Conservation (phyloP, 164 flowering plant species). For the Magnolia changhungtana region DNA sequence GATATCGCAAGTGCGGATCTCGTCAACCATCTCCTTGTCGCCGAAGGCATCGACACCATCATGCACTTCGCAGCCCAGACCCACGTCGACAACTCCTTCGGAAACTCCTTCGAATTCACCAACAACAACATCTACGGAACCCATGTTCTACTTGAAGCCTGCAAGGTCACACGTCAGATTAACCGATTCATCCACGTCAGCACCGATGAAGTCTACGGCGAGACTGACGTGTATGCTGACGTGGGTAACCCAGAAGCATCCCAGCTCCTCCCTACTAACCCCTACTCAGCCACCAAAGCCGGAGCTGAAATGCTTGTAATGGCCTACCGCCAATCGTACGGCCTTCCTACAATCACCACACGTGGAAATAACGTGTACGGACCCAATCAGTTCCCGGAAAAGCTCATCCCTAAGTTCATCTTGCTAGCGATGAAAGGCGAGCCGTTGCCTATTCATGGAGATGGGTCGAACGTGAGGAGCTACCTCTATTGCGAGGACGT, state of each 20-base stretch:
- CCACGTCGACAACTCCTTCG: slow-evolving; percentile 28
- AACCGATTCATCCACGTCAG: slow-evolving; percentile 28
- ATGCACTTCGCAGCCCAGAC: slow-evolving; percentile 34
- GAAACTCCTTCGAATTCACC: slow-evolving; percentile 30
- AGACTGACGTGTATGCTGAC: slow-evolving; percentile 16
- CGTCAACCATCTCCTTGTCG: slow-evolving; percentile 22
- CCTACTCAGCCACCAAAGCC: slow-evolving; percentile 28
- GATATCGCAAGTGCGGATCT: slow-evolving; percentile 26
- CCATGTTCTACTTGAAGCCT: slow-evolving; percentile 27
- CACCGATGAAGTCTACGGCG: slow-evolving; percentile 29
- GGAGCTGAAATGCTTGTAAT: slow-evolving; percentile 32
- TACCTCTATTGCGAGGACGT: slow-evolving; percentile 26
- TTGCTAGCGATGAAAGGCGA: slow-evolving; percentile 26
- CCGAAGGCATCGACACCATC: slow-evolving; percentile 25
- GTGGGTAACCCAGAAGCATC: slow-evolving; percentile 27
- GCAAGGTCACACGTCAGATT: slow-evolving; percentile 24
- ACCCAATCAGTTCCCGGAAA: slow-evolving; percentile 29
- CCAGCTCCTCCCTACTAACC: slow-evolving; percentile 32
- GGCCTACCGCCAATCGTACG: slow-evolving; percentile 25
- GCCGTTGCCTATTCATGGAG: slow-evolving; percentile 27
- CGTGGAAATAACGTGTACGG: slow-evolving; percentile 32
- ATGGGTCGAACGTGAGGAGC: slow-evolving; percentile 28
- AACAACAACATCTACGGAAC: slow-evolving; percentile 27
- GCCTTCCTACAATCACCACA: slow-evolving; percentile 22
- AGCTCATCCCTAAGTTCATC: slow-evolving; percentile 25